A percentile compares a stretch with the other conserved stretches of the same genome.
phyloP scores from a whole-genome alignment of 2,329 filamentous ascomycete genomes.

The Colletotrichum destructivum region DNA sequence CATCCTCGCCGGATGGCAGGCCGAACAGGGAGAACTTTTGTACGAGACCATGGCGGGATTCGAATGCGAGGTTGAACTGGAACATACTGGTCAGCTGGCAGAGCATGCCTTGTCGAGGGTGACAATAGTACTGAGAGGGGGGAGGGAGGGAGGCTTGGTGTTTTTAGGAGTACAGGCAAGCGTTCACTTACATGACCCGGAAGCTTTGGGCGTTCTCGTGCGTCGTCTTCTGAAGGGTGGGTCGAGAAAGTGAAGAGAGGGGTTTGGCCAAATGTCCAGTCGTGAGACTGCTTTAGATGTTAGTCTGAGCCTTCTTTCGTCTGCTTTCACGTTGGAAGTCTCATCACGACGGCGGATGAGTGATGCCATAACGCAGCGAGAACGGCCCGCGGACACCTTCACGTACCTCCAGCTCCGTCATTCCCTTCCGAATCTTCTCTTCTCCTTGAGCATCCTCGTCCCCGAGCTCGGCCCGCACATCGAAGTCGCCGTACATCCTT shows the following conservation, averaged over 20 bases:
- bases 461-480: slow-evolving; percentile 60
- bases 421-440: slow-evolving; percentile 71
- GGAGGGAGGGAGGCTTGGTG: background rate
- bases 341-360: too few species aligned
- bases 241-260: slow-evolving; percentile 84
- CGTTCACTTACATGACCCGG: slow-evolving; percentile 60
- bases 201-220: slow-evolving; percentile 67
- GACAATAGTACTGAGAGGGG: too few species aligned
- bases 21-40: slow-evolving; percentile 50
- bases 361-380: slow-evolving; percentile 20
- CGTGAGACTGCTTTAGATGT: slow-evolving; percentile 62
- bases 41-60: slow-evolving; percentile 55
- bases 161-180: background rate
- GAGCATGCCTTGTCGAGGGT: background rate
- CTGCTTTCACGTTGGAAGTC: background rate
- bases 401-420: slow-evolving; percentile 73
- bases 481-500: slow-evolving; percentile 71
- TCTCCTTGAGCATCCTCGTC: slow-evolving; percentile 63
- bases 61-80: slow-evolving; percentile 51
- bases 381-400: slow-evolving; percentile 44
- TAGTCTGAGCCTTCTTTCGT: background rate
- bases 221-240: slow-evolving; percentile 71
- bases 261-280: slow-evolving; percentile 90
- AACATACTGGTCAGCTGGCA: background rate
- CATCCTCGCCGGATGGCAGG: slow-evolving; percentile 1